Conservation (phyloP, 169 alveolate genomes). For the Plasmodium blacklocki region DNA sequence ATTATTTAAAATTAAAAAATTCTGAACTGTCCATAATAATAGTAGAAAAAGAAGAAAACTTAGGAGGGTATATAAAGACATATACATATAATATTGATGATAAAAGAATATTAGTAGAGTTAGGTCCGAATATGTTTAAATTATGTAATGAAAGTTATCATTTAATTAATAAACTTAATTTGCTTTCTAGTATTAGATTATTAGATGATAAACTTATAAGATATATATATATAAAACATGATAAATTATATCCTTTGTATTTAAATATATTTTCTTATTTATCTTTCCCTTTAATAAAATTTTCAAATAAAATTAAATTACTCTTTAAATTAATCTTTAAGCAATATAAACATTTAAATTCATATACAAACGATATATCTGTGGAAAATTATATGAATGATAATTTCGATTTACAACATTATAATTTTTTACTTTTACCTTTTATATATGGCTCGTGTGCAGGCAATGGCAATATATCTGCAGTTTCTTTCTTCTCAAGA, state of each 20-base stretch:
- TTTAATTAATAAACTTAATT: constrained; percentile 9
- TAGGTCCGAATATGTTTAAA: constrained; percentile 61
- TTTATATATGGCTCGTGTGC: constrained; percentile 65
- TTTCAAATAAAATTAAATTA: constrained; percentile 40
- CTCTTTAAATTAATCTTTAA: constrained; percentile 26
- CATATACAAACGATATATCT: constrained; percentile 27
- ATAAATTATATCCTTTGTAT: constrained; percentile 22
- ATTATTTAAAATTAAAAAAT: constrained; percentile 20
- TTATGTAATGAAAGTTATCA: constrained; percentile 37
- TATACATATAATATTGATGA: constrained; percentile 1
- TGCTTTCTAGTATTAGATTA: constrained; percentile 6
- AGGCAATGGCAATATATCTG: constrained; percentile 36
- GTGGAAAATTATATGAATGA: constrained; percentile 43
- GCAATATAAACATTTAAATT: constrained; percentile 14
- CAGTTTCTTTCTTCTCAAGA: constrained; percentile 54
- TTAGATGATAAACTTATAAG: constrained; percentile 8
- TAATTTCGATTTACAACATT: constrained; percentile 38
- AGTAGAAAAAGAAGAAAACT: constrained; percentile 27
- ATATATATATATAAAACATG: constrained; percentile 5
- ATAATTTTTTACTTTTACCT: constrained; percentile 32
- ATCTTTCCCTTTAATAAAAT: constrained; percentile 32
- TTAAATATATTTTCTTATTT: constrained; percentile 19
- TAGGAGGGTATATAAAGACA: constrained; percentile 55
- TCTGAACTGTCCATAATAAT: constrained; percentile 8
- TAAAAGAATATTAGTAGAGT: constrained; percentile 12